phyloP scores from a whole-genome alignment of 768 basidiomycete species.

The Clitopilus hobsonii region DNA sequence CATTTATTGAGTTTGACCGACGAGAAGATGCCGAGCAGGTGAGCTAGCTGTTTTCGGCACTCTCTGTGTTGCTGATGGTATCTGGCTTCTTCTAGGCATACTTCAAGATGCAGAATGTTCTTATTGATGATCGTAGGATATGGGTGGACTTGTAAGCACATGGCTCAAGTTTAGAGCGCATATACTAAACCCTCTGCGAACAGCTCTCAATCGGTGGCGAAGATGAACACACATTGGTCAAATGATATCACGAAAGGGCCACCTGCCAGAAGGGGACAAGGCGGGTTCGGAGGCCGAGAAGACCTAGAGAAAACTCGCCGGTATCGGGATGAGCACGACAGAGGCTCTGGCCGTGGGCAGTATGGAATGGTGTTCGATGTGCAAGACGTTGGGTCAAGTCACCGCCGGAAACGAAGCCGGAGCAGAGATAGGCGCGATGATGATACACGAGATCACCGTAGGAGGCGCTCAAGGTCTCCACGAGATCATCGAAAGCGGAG shows the following conservation, averaged over 20 bases:
- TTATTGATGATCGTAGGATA: conserved; percentile 95
- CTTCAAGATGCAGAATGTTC: conserved; percentile 99
- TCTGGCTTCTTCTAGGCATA: conserved; percentile 61
- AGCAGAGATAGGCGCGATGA: conserved; percentile 40
- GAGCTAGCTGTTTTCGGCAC: conserved; percentile 13
- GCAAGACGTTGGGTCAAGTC: conserved; percentile 31
- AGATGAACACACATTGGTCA: conserved; percentile 77
- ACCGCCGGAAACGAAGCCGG: conserved; percentile 46
- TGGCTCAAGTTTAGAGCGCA: conserved; percentile 2
- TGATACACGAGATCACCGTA: conserved; percentile 22
- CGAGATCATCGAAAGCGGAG: conserved; percentile 17
- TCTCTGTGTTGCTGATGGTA: neutral
- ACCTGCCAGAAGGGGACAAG: conserved; percentile 23
- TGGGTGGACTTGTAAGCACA: conserved; percentile 91
- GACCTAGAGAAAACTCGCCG: conserved; percentile 69
- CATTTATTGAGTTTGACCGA: conserved; percentile 97
- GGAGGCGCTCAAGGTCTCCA: conserved; percentile 35
- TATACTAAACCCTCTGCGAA: conserved; percentile 20
- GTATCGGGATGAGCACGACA: conserved; percentile 48
- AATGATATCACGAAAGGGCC: conserved; percentile 63
- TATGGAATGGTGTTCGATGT: conserved; percentile 89
- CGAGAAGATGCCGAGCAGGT: conserved; percentile 93
- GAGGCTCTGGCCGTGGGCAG: conserved; percentile 24
- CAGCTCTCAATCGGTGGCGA: conserved; percentile 92
- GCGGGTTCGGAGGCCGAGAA: conserved; percentile 66